Conservation (phyloP, 345 rosid genomes). For the Capsella bursapastoris region DNA sequence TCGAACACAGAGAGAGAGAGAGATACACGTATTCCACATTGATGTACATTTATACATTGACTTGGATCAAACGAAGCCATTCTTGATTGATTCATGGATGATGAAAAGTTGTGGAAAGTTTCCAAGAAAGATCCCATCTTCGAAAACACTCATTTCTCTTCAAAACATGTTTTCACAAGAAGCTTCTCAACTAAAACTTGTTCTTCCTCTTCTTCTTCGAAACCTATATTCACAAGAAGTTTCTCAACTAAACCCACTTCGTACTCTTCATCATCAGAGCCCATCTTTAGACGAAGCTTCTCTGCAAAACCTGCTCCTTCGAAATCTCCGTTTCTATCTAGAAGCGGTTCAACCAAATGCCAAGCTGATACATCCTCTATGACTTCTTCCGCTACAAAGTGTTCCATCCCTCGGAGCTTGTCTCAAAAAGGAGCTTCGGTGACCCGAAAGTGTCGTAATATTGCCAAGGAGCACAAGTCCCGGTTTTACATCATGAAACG, state of each 20-base stretch:
- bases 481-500: conserved; percentile 89
- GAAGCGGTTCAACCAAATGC: conserved; percentile 57
- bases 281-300: conserved; percentile 63
- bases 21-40: background rate
- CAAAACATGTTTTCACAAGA: conserved; percentile 31
- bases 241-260: conserved; percentile 39
- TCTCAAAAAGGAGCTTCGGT: conserved; percentile 68
- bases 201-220: conserved; percentile 32
- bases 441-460: conserved; percentile 67
- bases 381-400: conserved; percentile 52
- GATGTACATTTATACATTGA: conserved; percentile 9
- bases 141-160: conserved; percentile 32
- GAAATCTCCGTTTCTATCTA: conserved; percentile 53
- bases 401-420: conserved; percentile 49
- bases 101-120: conserved; percentile 42
- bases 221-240: conserved; percentile 37
- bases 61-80: conserved; percentile 25
- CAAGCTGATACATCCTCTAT: conserved; percentile 25
- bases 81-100: conserved; percentile 41
- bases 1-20: conserved; percentile 18
- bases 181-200: conserved; percentile 41
- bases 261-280: conserved; percentile 51
- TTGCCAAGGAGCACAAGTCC: conserved; percentile 93
- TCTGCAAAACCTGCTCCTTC: conserved; percentile 69
- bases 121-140: conserved; percentile 39